Conservation (phyloP, 768 basidiomycete species). For the Xerocomellus dryophilus region DNA sequence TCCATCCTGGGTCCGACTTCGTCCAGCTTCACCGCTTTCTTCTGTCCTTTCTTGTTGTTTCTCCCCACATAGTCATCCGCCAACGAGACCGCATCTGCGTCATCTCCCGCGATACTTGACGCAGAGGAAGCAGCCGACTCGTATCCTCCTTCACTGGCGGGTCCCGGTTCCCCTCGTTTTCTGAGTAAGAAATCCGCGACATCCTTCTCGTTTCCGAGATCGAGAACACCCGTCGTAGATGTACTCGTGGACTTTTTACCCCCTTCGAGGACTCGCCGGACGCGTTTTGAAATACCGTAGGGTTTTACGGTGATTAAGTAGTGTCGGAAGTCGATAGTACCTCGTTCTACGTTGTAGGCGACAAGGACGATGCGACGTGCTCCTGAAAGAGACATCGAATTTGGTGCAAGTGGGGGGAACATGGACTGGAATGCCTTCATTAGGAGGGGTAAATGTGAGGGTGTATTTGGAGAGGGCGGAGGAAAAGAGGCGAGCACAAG, state of each 20-base stretch:
- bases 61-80: slow-evolving; percentile 93
- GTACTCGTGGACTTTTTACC: slow-evolving; percentile 28
- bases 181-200: slow-evolving; percentile 92
- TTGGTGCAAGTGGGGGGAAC: slow-evolving; percentile 89
- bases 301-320: slow-evolving; percentile 94
- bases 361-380: slow-evolving; percentile 93
- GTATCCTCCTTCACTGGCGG: slow-evolving; percentile 60
- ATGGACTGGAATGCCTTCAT: slow-evolving; percentile 96
- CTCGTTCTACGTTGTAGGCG: slow-evolving; percentile 82
- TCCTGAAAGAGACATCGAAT: slow-evolving; percentile 75
- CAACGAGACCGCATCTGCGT: slow-evolving; percentile 73
- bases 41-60: slow-evolving; percentile 89
- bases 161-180: slow-evolving; percentile 57
- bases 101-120: slow-evolving; percentile 81
- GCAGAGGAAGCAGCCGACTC: slow-evolving; percentile 80
- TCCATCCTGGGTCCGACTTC: slow-evolving; percentile 98
- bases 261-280: slow-evolving; percentile 81
- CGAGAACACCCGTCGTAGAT: slow-evolving; percentile 47
- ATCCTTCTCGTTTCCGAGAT: slow-evolving; percentile 89
- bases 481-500: slow-evolving; percentile 90
- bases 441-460: slow-evolving; percentile 83
- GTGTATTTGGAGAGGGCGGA: slow-evolving; percentile 66
- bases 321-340: slow-evolving; percentile 90
- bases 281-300: slow-evolving; percentile 88
- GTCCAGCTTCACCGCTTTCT: slow-evolving; percentile 86